These are phyloP conservation scores for Rhytidhysteron rufulum DNA, from an alignment of 2,329 filamentous ascomycete species.

Conservation along the genomic window DNA sequence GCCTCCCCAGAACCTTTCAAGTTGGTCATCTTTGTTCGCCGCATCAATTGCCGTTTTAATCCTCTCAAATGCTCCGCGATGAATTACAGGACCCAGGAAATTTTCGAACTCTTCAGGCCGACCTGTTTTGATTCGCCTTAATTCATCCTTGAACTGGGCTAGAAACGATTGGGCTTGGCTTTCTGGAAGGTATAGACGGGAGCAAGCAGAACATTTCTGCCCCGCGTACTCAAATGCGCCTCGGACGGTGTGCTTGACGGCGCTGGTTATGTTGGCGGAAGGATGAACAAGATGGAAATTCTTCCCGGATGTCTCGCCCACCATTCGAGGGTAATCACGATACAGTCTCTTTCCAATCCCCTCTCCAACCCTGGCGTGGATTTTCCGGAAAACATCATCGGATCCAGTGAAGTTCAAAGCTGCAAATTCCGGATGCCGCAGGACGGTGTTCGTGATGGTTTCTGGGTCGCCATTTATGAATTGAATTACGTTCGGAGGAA, in stretches of 20 bases:
- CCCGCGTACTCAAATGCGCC: conserved; percentile 89
- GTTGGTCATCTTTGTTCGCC: conserved; percentile 68
- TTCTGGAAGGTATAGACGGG: conserved; percentile 71
- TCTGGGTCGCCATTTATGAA: conserved; percentile 87
- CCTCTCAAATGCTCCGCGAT: conserved; percentile 76
- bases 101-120: conserved; percentile 66
- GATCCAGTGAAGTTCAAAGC: conserved; percentile 95
- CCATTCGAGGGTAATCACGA: conserved; percentile 78
- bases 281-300: conserved; percentile 85
- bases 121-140: conserved; percentile 66
- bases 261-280: conserved; percentile 73
- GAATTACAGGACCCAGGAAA: conserved; percentile 86
- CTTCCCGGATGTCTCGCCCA: conserved; percentile 89
- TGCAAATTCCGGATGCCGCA: conserved; percentile 76
- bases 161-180: conserved; percentile 72
- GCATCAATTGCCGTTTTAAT: conserved; percentile 71
- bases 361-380: conserved; percentile 81
- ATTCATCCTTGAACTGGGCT: conserved; percentile 63
- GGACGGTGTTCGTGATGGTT: conserved; percentile 72
- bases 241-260: conserved; percentile 76
- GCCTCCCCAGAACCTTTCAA: conserved; percentile 71
- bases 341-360: conserved; percentile 81
- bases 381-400: conserved; percentile 82
- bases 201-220: conserved; percentile 86
- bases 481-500: conserved; percentile 86